Evolutionary conservation across 495 filamentous ascomycete genomes (phyloP), one percentile per base, ranked within the genome.

Genomic region (Sabuloglossum arenarium): DNA sequence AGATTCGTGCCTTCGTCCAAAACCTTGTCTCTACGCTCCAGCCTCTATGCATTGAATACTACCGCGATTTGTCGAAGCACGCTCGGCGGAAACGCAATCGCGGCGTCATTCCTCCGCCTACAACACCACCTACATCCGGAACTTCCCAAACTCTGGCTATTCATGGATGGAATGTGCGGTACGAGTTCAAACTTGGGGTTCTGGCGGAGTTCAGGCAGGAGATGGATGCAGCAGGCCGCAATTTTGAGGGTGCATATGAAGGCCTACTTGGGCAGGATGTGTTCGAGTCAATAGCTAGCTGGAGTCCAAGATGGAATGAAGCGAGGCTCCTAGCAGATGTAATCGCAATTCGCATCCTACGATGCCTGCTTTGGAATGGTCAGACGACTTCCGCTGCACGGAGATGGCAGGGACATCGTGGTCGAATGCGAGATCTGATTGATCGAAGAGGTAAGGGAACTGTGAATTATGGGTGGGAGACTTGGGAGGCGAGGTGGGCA

Each of bases 141-240:
- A 89, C 87, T 3, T 90, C 85, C 16, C 82, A 86, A 62, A 85
- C 82, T 0, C 67, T 95, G 21, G 85, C 87, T n/a, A 73, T 79
- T 11, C 82, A 86, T 55, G 87, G 84, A 4, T 96, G 89, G 89
- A 86, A 82, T 65, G 80, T 87, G 23, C 82, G 89, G 1, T 95
- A 94, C 64, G 89, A 96, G 62, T 88, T 90, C 70, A 96, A 96
- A 63, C 75, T 86, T 28, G 89, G 85, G 8, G 72, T 93, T 0
- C 85, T 95, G 63, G 86, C 89, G 31, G 88, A 94, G 64, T 94
- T 87, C 59, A 78, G 89, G 12, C 82, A 86, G 63, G 89, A 96
- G 62, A 85, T 89, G 77, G 88, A 94, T 61, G 79, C 76, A 29
- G 88, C 89, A 0, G 70, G 81, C 52, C 77, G 86, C 30, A 88